phyloP scores from a whole-genome alignment of 2,329 filamentous ascomycete genomes.

The Alternaria triticina region DNA sequence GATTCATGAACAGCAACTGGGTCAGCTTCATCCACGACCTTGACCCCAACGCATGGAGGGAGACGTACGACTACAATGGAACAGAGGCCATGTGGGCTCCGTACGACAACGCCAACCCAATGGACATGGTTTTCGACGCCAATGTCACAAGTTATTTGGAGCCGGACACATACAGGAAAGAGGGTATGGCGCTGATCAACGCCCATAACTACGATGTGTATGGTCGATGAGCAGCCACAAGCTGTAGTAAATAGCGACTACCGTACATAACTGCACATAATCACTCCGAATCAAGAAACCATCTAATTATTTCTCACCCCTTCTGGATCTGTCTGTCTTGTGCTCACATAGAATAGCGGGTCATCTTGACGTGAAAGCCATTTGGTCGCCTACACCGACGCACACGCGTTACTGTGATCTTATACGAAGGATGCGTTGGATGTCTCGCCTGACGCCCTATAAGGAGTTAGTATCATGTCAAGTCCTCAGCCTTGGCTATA shows the following conservation, averaged over 20 bases:
- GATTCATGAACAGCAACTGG: constrained; percentile 55
- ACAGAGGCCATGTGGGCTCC: constrained; percentile 48
- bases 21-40: constrained; percentile 54
- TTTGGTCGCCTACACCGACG: not conserved
- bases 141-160: constrained; percentile 51
- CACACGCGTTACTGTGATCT: not conserved
- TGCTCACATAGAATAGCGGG: not conserved
- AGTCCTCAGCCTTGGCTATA: not conserved
- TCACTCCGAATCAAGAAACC: not conserved
- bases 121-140: constrained; percentile 56
- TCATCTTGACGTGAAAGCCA: not conserved
- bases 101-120: constrained; percentile 45
- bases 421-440: not conserved
- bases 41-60: constrained; percentile 35
- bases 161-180: constrained; percentile 53
- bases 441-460: not conserved
- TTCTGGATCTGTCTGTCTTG: not conserved
- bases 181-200: constrained; percentile 55
- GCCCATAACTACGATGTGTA: constrained; percentile 21
- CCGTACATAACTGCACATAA: not conserved
- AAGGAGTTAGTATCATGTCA: not conserved
- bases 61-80: constrained; percentile 21
- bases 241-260: not conserved
- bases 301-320: not conserved
- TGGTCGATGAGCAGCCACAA: not conserved